Percentiles rank a stretch among this genome's conserved stretches.
phyloP scores from a whole-genome alignment of 306 rosid species.

The Prunus persica region DNA sequence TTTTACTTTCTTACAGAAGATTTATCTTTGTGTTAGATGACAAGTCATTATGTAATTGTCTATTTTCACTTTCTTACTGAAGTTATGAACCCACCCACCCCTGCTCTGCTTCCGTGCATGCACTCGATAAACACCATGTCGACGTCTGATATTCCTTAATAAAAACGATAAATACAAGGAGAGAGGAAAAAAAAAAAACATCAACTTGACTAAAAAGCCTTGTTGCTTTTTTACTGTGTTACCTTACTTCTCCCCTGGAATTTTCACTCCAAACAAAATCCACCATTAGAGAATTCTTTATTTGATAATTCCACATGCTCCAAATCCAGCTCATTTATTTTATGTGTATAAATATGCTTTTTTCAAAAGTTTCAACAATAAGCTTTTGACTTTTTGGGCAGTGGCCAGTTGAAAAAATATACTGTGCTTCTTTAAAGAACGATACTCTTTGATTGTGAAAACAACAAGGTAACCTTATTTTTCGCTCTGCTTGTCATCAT shows the following conservation, averaged over 20 bases:
- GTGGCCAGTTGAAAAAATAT: background rate
- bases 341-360: background rate
- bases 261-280: background rate
- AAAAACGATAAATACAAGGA: no score
- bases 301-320: background rate
- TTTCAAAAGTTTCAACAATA: background rate
- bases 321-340: background rate
- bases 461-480: background rate
- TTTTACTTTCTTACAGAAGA: no score
- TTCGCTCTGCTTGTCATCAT: background rate
- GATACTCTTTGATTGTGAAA: background rate
- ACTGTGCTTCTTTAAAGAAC: no score
- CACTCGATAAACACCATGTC: no score
- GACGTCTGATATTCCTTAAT: no score
- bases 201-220: background rate
- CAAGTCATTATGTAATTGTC: no score
- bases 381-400: background rate
- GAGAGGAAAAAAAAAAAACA: accelerated
- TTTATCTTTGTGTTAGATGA: no score
- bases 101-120: no score
- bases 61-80: no score
- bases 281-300: background rate
- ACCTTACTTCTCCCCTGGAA: background rate
- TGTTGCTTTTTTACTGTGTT: background rate
- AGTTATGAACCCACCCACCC: no score